These are phyloP conservation scores for Macadamia tetraphylla DNA, from an alignment of 164 flowering plant species.

Conservation along the genomic window DNA sequence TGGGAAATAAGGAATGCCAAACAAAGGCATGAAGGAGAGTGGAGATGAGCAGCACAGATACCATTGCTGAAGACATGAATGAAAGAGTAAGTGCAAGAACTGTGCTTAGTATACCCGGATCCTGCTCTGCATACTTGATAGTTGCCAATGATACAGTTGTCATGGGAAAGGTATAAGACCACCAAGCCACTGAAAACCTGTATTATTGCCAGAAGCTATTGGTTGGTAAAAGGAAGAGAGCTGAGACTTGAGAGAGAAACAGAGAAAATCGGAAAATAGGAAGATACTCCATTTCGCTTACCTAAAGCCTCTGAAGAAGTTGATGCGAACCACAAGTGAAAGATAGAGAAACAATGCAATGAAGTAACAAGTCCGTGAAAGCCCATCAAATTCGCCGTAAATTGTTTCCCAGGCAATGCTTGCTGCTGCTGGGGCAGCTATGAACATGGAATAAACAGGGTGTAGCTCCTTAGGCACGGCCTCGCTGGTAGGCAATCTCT, in stretches of 20 bases:
- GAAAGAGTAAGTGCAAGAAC: constrained; percentile 67
- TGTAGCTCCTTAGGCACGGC: constrained; percentile 92
- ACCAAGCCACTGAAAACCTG: constrained; percentile 99
- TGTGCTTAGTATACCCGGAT: constrained; percentile 51
- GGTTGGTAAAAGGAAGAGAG: too few relatives aligned
- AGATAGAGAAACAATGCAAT: constrained; percentile 78
- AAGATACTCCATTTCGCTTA: constrained; percentile 8
- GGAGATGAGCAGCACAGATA: constrained; percentile 56
- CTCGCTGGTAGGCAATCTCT: constrained; percentile 85
- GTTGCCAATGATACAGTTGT: constrained; percentile 91
- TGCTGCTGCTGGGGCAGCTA: constrained; percentile 92
- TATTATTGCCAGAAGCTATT: not conserved
- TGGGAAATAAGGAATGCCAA: constrained; percentile 82
- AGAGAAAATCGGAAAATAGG: not conserved
- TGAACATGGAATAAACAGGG: constrained; percentile 96
- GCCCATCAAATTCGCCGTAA: constrained; percentile 72
- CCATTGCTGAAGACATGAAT: constrained; percentile 84
- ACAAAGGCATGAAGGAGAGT: constrained; percentile 89
- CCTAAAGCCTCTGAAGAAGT: constrained; percentile 91
- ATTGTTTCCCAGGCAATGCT: constrained; percentile 85
- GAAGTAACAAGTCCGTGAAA: constrained; percentile 80
- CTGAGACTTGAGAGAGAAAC: not conserved
- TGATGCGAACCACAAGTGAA: constrained; percentile 73
- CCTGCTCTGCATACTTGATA: constrained; percentile 82
- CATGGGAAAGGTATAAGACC: constrained; percentile 99